These are phyloP conservation scores for Candida albicans DNA, from an alignment of 1,139 yeast genomes.

Conservation along the genomic window DNA sequence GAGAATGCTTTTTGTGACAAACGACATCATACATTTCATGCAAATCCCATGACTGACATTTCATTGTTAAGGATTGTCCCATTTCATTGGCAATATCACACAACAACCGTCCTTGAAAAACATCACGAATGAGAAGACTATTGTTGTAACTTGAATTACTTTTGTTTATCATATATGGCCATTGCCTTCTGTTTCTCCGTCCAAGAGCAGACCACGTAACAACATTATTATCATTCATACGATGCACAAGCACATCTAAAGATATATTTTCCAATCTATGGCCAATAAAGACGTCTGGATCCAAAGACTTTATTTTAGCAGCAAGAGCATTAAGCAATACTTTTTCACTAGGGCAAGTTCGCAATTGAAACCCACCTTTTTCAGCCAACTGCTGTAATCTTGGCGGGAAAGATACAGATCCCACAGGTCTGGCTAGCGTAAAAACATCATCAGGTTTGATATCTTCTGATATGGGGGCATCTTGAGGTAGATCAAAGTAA, in stretches of 20 bases:
- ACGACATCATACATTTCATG: conserved; percentile 86
- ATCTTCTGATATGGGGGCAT: conserved; percentile 61
- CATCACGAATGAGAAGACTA: conserved; percentile 59
- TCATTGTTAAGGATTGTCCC: conserved; percentile 89
- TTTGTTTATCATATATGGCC: conserved; percentile 65
- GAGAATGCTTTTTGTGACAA: conserved; percentile 57
- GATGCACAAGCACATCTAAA: conserved; percentile 75
- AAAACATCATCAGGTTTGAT: conserved; percentile 55
- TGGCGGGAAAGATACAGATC: conserved; percentile 62
- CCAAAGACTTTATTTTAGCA: conserved; percentile 67
- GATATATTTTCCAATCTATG: conserved; percentile 81
- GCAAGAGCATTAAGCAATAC: conserved; percentile 71
- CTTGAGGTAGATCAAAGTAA: conserved; percentile 66
- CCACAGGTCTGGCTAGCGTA: conserved; percentile 78
- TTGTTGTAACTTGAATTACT: conserved; percentile 46
- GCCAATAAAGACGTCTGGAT: conserved; percentile 91
- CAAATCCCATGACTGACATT: conserved; percentile 96
- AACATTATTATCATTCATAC: conserved; percentile 74
- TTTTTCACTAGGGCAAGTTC: conserved; percentile 70
- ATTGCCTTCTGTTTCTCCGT: conserved; percentile 67
- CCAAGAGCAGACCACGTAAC: conserved; percentile 84
- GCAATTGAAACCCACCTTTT: conserved; percentile 47
- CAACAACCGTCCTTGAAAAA: conserved; percentile 81
- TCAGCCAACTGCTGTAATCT: conserved; percentile 65
- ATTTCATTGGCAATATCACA: conserved; percentile 94